Evolutionary conservation across 371 early-diverging fungal species (phyloP).

Genomic region (Mucor saturninus): DNA sequence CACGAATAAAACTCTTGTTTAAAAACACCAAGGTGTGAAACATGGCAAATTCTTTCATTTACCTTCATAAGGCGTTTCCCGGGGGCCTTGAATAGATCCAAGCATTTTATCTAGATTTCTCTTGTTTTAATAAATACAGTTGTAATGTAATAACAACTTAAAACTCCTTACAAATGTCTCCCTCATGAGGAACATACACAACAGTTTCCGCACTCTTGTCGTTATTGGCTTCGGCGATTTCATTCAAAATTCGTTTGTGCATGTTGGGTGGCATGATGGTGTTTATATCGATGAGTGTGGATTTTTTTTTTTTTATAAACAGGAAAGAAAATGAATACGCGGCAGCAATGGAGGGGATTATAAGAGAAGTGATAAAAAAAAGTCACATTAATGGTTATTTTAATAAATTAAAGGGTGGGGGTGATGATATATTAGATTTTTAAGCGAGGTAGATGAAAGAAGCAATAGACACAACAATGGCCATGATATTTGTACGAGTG

Average conservation of each 20-base stretch:
- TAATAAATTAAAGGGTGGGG: background rate
- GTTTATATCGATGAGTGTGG: background rate
- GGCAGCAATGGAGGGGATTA: background rate
- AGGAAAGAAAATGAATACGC: background rate
- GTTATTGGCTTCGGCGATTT: slow-evolving; percentile 24
- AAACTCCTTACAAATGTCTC: slow-evolving; percentile 10
- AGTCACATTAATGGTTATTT: background rate
- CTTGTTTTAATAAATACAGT: too few species aligned
- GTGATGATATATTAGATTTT: background rate
- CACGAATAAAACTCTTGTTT: background rate
- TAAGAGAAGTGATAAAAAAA: background rate
- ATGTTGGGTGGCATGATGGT: slow-evolving; percentile 15
- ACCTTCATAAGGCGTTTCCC: slow-evolving; percentile 43
- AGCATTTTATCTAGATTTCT: slow-evolving; percentile 11
- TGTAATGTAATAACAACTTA: too few species aligned
- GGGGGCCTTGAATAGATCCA: slow-evolving; percentile 33
- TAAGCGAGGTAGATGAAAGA: slow-evolving; percentile 9
- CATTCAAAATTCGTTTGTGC: slow-evolving; percentile 21
- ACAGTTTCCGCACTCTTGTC: slow-evolving; percentile 8
- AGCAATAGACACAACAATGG: slow-evolving; percentile 5
- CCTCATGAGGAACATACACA: slow-evolving; percentile 6
- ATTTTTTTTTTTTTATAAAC: background rate
- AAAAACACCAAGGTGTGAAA: too few species aligned
- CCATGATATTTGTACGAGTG: background rate
- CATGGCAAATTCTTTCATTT: background rate